phyloP scores from a whole-genome alignment of 1,284 basidiomycete genomes.

The Heliocybe sulcata region DNA sequence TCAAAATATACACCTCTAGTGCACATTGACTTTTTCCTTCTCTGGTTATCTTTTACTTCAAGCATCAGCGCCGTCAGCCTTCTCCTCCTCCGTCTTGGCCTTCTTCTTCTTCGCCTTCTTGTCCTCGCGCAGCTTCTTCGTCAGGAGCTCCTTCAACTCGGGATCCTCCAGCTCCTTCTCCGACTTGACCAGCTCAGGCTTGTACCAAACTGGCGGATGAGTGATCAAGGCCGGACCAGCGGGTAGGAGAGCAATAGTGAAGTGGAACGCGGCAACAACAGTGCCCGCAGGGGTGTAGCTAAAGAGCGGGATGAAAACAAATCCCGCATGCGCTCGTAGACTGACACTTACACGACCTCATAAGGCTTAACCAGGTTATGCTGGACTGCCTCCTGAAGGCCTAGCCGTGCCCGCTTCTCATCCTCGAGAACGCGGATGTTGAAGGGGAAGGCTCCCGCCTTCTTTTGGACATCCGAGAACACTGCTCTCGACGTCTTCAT shows the following conservation, averaged over 20 bases:
- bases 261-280: conserved; percentile 90
- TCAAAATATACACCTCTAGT: background rate
- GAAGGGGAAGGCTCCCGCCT: conserved; percentile 97
- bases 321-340: background rate
- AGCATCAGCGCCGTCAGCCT: conserved; percentile 19
- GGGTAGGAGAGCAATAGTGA: conserved; percentile 86
- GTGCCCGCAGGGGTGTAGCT: conserved; percentile 75
- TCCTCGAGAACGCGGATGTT: conserved; percentile 92
- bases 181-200: conserved; percentile 82
- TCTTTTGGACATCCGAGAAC: conserved; percentile 96
- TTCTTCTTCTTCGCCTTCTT: conserved; percentile 93
- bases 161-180: conserved; percentile 87
- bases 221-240: conserved; percentile 83
- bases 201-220: conserved; percentile 88
- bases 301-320: background rate
- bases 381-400: conserved; percentile 92
- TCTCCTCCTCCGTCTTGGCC: conserved; percentile 44
- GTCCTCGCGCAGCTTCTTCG: conserved; percentile 77
- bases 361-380: conserved; percentile 89
- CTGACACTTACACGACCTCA: conserved; percentile 69
- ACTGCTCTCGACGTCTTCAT: conserved; percentile 95
- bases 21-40: background rate
- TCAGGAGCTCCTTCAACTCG: conserved; percentile 73
- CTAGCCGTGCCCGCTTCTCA: conserved; percentile 92
- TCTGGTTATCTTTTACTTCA: conserved; percentile 1